A percentile compares a stretch with the other conserved stretches of the same genome.
Evolutionary conservation across 148 eudicot species (phyloP).

Genomic region (Vaccinium macrocarpon): DNA sequence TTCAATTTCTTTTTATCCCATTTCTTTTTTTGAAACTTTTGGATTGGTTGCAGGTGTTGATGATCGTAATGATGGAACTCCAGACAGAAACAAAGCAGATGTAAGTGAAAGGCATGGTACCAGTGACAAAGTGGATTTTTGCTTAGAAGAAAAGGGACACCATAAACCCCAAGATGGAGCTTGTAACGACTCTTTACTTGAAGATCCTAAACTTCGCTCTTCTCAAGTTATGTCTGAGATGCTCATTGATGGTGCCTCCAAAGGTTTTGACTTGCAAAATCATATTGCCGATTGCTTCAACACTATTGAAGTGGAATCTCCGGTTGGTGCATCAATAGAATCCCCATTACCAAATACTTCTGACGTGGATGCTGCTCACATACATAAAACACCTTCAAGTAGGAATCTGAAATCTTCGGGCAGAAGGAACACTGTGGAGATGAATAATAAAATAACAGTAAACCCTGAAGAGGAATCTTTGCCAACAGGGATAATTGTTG

Average conservation of each 20-base stretch:
- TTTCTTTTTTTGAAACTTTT: constrained; percentile 5
- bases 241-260: not conserved
- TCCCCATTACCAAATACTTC: not conserved
- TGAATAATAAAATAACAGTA: not conserved
- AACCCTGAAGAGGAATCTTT: too few relatives aligned
- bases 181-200: not conserved
- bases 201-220: not conserved
- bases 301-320: not conserved
- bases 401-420: not conserved
- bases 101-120: constrained; percentile 3
- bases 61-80: constrained; percentile 6
- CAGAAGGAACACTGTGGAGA: not conserved
- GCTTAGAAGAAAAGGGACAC: not conserved
- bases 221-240: constrained; percentile 13
- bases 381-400: not conserved
- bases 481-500: too few relatives aligned
- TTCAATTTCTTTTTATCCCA: not conserved
- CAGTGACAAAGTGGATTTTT: constrained; percentile 7
- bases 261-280: not conserved
- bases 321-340: not conserved
- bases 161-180: not conserved
- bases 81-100: not conserved
- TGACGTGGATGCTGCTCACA: not conserved
- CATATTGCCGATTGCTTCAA: not conserved
- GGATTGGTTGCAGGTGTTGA: constrained; percentile 7